A percentile compares a stretch with the other conserved stretches of the same genome.
Conservation (phyloP, 805 yeast species). For the Kodamaea kaohsiungensis region DNA sequence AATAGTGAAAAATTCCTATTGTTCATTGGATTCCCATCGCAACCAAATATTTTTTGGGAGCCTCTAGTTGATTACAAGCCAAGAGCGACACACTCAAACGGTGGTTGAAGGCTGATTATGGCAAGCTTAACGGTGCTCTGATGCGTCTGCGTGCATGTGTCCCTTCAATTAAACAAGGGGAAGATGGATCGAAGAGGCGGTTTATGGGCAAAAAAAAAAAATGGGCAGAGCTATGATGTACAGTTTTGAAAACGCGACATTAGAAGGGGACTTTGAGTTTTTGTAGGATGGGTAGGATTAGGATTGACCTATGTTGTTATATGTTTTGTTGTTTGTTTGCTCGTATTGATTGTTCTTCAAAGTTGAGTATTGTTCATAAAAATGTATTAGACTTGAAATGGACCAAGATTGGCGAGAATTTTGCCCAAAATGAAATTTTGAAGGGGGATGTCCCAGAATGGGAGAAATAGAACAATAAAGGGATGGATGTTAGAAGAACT, state of each 20-base stretch:
- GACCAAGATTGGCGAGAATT: neutral
- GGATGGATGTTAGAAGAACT: neutral
- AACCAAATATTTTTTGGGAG: slow-evolving; percentile 2
- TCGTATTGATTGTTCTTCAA: too few relatives aligned
- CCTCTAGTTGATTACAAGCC: slow-evolving; percentile 2
- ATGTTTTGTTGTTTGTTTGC: too few relatives aligned
- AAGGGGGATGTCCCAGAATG: neutral
- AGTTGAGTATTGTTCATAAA: neutral
- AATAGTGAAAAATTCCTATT: neutral
- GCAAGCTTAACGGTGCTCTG: neutral
- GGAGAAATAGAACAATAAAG: neutral
- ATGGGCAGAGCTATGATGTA: neutral
- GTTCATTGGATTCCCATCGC: neutral
- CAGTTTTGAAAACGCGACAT: neutral
- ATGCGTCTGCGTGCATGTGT: neutral
- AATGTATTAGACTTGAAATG: neutral
- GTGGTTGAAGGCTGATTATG: neutral
- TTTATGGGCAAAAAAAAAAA: neutral
- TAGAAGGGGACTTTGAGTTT: neutral
- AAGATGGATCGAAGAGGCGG: neutral
- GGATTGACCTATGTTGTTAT: neutral
- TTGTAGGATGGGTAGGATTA: neutral
- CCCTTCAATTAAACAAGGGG: neutral
- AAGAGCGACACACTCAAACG: neutral
- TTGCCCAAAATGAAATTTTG: neutral